phyloP scores from a whole-genome alignment of 176 grass and related monocot species.

The Phyllostachys edulis region DNA sequence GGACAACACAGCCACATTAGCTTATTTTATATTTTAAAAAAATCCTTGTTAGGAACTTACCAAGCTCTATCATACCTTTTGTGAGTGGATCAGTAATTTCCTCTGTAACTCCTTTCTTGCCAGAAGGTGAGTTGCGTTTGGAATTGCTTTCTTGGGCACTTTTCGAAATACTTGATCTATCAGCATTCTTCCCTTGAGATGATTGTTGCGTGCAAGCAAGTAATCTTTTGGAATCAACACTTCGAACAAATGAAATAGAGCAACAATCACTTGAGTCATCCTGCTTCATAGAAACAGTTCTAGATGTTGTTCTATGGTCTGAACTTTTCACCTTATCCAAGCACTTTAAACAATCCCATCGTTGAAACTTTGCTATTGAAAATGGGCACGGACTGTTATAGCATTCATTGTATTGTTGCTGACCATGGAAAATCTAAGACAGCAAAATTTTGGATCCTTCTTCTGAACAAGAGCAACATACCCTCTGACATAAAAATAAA shows the following conservation, averaged over 20 bases:
- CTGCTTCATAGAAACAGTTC: conserved; percentile 24
- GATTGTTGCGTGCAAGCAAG: conserved; percentile 38
- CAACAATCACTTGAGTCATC: conserved; percentile 39
- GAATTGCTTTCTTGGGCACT: conserved; percentile 41
- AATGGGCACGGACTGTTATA: conserved; percentile 9
- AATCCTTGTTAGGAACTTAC: neutral
- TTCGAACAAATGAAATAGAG: conserved; percentile 56
- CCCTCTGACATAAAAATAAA: conserved; percentile 48
- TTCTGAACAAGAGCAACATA: conserved; percentile 54
- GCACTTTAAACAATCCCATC: conserved; percentile 70
- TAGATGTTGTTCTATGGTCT: conserved; percentile 14
- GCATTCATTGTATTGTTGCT: conserved; percentile 23
- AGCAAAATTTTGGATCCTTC: conserved; percentile 42
- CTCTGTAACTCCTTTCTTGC: conserved; percentile 6
- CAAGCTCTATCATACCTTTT: conserved; percentile 38
- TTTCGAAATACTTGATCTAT: conserved; percentile 12
- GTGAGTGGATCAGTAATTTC: conserved; percentile 18
- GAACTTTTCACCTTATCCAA: conserved; percentile 33
- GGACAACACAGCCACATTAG: conserved; percentile 12
- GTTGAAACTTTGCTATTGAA: conserved; percentile 44
- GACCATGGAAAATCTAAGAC: conserved; percentile 41
- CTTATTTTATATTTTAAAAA: conserved; percentile 6
- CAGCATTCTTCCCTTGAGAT: conserved; percentile 34
- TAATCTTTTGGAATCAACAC: conserved; percentile 29
- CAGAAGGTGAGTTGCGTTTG: conserved; percentile 29